Conservation (phyloP, 805 yeast genomes). For the Ogataea kodamae region DNA sequence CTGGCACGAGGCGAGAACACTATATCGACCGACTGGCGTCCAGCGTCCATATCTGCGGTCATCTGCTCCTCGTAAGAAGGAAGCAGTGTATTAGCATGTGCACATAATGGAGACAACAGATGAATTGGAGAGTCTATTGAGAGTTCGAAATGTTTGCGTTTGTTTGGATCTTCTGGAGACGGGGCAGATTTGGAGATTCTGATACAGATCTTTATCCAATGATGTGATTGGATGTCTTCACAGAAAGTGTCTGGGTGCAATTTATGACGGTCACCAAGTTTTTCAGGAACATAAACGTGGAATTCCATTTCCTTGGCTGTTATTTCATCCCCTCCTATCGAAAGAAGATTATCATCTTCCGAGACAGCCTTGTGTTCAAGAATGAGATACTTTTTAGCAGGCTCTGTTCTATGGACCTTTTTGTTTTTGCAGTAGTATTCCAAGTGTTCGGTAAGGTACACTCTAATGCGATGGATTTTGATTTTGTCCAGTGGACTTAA, state of each 20-base stretch:
- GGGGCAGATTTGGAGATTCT: conserved; percentile 70
- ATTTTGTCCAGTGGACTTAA: conserved; percentile 86
- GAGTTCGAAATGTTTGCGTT: conserved; percentile 89
- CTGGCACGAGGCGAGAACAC: conserved; percentile 27
- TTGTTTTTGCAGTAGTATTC: conserved; percentile 86
- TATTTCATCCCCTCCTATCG: conserved; percentile 45
- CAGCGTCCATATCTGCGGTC: conserved; percentile 4
- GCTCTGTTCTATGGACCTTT: conserved; percentile 90
- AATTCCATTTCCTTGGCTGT: conserved; percentile 79
- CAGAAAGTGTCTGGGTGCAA: conserved; percentile 85
- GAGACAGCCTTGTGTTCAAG: conserved; percentile 72
- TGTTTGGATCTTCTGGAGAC: conserved; percentile 39
- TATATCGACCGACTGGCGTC: conserved; percentile 20
- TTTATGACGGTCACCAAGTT: conserved; percentile 49
- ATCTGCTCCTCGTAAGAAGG: conserved; percentile 57
- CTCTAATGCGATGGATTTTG: conserved; percentile 77
- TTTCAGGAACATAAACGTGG: conserved; percentile 79
- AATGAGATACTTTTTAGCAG: conserved; percentile 72
- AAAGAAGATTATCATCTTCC: conserved; percentile 46
- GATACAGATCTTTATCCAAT: conserved; percentile 90
- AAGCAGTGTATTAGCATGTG: conserved; percentile 72
- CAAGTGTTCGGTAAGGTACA: conserved; percentile 81
- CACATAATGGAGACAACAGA: conserved; percentile 69
- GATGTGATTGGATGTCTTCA: conserved; percentile 79
- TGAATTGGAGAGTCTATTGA: conserved; percentile 94